Conservation (phyloP, 257 asterid genomes). For the Scutellaria galericulata region DNA sequence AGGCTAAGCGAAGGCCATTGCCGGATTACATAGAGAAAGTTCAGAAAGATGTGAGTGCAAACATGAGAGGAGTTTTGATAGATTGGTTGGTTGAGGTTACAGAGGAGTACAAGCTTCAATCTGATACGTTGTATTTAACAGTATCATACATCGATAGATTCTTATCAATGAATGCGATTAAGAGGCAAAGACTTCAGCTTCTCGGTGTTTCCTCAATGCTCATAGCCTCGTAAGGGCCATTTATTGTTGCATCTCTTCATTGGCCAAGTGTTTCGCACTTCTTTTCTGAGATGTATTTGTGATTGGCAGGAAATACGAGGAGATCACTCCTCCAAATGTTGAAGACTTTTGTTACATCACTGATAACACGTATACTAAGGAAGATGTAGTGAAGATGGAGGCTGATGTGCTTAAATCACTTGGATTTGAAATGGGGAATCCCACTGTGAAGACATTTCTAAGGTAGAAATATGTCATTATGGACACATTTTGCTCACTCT, state of each 20-base stretch:
- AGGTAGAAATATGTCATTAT: conserved; percentile 42
- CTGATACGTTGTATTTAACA: conserved; percentile 69
- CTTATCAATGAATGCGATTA: conserved; percentile 51
- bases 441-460: conserved; percentile 76
- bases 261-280: not conserved
- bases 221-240: conserved; percentile 78
- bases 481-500: not conserved
- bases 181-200: conserved; percentile 75
- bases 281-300: not conserved
- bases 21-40: conserved; percentile 62
- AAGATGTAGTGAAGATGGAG: conserved; percentile 87
- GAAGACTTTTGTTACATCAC: conserved; percentile 73
- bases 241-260: not conserved
- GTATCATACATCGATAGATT: conserved; percentile 70
- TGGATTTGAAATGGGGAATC: conserved; percentile 80
- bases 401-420: conserved; percentile 72
- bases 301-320: conserved; percentile 79
- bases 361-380: conserved; percentile 60
- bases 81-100: conserved; percentile 93
- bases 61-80: conserved; percentile 78
- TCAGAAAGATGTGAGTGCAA: conserved; percentile 68
- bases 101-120: conserved; percentile 72
- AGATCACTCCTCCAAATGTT: conserved; percentile 75
- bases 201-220: conserved; percentile 95
- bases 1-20: conserved; percentile 55